phyloP scores from a whole-genome alignment of 2,329 filamentous ascomycete species.

The Cryphonectria nitschkei region DNA sequence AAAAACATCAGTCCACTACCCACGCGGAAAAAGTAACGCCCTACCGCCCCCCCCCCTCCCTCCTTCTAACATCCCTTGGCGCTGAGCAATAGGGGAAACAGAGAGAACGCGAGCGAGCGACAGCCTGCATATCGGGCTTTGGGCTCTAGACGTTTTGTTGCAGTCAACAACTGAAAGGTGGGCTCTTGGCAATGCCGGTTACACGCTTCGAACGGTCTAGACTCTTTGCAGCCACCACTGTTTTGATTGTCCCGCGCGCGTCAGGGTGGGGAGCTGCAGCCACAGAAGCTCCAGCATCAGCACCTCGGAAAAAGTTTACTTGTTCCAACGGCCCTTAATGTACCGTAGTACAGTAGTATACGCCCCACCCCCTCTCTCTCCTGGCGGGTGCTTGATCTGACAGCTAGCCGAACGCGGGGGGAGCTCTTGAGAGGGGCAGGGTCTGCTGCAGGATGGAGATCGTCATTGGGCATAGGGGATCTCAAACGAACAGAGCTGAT shows the following conservation, averaged over 20 bases:
- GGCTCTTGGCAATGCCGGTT: neutral
- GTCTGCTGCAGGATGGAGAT: neutral
- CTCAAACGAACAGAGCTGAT: neutral
- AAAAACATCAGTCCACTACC: neutral
- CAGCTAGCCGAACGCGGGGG: neutral
- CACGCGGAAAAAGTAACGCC: neutral
- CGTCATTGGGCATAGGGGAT: neutral
- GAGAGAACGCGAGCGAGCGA: neutral
- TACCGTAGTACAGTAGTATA: neutral
- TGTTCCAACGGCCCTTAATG: neutral
- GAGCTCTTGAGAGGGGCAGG: neutral
- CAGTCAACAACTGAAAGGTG: neutral
- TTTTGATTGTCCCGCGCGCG: neutral
- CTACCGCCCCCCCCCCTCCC: no score
- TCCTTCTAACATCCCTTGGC: neutral
- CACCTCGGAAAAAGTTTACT: neutral
- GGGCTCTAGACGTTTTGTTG: neutral
- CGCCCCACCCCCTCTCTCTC: neutral
- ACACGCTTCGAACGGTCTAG: slow-evolving; percentile 2
- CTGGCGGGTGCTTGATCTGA: neutral
- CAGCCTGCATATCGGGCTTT: neutral
- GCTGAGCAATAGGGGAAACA: neutral
- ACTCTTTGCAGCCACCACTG: neutral
- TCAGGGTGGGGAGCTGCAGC: neutral
- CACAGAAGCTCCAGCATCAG: neutral